Evolutionary conservation across 176 grass and related monocot genomes (phyloP).

Genomic region (Chrysopogon serrulatus): DNA sequence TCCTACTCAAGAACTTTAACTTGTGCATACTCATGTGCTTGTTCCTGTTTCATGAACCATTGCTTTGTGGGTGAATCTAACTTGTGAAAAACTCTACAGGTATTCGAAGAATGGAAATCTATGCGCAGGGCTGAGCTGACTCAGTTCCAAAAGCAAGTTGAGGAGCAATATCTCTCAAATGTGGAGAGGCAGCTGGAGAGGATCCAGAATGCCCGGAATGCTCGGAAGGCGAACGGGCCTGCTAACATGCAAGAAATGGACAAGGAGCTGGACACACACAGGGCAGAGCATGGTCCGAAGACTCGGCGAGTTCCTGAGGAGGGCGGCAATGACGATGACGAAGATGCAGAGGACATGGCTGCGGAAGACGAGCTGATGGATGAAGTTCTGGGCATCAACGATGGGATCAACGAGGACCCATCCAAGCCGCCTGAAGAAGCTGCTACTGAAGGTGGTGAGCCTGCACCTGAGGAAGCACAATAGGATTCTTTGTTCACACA

Average conservation of each 20-base stretch:
- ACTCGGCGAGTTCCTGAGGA: slow-evolving; percentile 58
- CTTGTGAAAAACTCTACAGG: slow-evolving; percentile 30
- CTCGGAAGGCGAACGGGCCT: slow-evolving; percentile 39
- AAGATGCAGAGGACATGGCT: slow-evolving; percentile 75
- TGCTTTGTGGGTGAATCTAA: not conserved
- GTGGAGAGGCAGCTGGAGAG: slow-evolving; percentile 77
- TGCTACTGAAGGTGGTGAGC: slow-evolving; percentile 24
- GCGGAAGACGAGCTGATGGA: slow-evolving; percentile 86
- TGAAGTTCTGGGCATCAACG: slow-evolving; percentile 63
- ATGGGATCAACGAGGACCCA: slow-evolving; percentile 47
- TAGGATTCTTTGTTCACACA: slow-evolving; percentile 19
- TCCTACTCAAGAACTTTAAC: slow-evolving; percentile 6
- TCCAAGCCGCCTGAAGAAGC: slow-evolving; percentile 38
- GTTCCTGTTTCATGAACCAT: not conserved
- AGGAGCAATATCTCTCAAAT: slow-evolving; percentile 78
- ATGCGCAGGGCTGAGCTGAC: slow-evolving; percentile 61
- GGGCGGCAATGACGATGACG: slow-evolving; percentile 59
- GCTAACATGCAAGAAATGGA: slow-evolving; percentile 92
- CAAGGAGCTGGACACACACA: slow-evolving; percentile 85
- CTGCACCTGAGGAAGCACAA: slow-evolving; percentile 1
- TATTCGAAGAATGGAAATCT: slow-evolving; percentile 78
- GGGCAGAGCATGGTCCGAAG: slow-evolving; percentile 85
- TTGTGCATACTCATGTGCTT: slow-evolving; percentile 1
- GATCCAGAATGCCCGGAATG: slow-evolving; percentile 72
- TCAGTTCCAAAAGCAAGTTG: slow-evolving; percentile 71